Conservation (phyloP, 2,329 filamentous ascomycete species). For the Podosphaera fusca region DNA sequence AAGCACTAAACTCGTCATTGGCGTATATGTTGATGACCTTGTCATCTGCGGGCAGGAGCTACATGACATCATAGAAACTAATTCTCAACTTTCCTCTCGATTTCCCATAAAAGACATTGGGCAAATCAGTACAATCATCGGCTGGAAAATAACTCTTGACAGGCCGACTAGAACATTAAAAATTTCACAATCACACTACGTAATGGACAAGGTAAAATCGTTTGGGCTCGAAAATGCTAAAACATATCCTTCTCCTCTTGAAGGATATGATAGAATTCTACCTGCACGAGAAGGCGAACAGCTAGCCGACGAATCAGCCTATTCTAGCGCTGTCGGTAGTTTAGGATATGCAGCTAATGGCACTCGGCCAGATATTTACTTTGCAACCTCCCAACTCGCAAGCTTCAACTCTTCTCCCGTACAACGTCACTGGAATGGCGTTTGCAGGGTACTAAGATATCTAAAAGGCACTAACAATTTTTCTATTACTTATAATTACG, state of each 20-base stretch:
- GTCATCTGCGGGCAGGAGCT: too few relatives aligned
- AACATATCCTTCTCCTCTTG: not conserved
- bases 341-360: not conserved
- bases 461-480: not conserved
- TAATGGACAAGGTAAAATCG: not conserved
- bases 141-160: not conserved
- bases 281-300: not conserved
- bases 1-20: not conserved
- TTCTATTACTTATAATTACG: not conserved
- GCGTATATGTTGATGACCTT: too few relatives aligned
- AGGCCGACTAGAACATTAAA: not conserved
- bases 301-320: not conserved
- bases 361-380: not conserved
- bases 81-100: too few relatives aligned
- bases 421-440: not conserved
- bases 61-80: too few relatives aligned
- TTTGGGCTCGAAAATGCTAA: not conserved
- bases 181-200: not conserved
- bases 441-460: not conserved
- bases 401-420: not conserved
- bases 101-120: not conserved
- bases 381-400: not conserved
- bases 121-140: not conserved
- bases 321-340: not conserved
- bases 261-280: not conserved